phyloP scores from a whole-genome alignment of 2,329 filamentous ascomycete species.

The Fusarium pseudoanthophilum region DNA sequence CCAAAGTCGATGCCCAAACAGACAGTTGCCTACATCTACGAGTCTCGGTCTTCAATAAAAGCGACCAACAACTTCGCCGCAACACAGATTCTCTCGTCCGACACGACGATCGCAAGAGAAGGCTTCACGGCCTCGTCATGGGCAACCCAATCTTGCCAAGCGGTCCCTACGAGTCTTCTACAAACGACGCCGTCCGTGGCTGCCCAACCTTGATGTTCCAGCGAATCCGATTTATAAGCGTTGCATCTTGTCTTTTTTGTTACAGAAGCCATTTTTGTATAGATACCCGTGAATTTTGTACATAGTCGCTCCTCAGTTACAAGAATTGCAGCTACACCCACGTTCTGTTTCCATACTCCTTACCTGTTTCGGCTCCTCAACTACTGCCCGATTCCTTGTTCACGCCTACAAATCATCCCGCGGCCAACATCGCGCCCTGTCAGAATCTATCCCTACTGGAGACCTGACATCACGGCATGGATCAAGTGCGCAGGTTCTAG shows the following conservation, averaged over 20 bases:
- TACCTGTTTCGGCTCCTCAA: neutral
- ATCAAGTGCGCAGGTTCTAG: neutral
- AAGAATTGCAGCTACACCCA: too few relatives aligned
- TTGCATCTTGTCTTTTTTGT: neutral
- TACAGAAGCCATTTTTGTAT: neutral
- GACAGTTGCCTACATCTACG: too few relatives aligned
- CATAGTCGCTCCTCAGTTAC: neutral
- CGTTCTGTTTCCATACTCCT: neutral
- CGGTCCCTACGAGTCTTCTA: too few relatives aligned
- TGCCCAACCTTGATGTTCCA: neutral
- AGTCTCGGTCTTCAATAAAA: neutral
- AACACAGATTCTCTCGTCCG: too few relatives aligned
- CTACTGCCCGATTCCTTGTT: neutral
- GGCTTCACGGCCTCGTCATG: neutral
- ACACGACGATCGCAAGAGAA: neutral
- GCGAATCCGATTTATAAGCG: neutral
- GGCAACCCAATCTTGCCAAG: neutral
- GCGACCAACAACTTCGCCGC: too few relatives aligned
- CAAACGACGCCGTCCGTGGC: too few relatives aligned
- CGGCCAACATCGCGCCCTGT: neutral
- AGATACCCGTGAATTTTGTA: neutral
- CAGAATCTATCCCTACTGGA: neutral
- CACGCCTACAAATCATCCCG: neutral
- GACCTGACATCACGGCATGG: neutral
- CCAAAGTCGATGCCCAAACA: neutral